Evolutionary conservation across 225 moss, liverwort and hornwort species (phyloP).

Genomic region (Marchantia polymorpha): DNA sequence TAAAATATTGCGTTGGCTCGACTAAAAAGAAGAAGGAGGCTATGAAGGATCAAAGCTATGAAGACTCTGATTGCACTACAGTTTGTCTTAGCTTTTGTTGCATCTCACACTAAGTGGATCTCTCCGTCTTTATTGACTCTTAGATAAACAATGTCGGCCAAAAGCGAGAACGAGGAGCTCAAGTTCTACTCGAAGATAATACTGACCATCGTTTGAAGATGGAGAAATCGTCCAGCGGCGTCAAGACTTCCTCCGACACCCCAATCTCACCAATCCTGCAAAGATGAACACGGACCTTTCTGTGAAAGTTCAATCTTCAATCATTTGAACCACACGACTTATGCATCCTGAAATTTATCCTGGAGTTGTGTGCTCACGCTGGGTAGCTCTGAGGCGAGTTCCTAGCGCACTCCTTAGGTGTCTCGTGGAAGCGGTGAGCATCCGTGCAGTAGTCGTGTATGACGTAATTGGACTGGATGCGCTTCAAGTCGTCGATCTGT

Average conservation of each 20-base stretch:
- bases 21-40: constrained; percentile 96
- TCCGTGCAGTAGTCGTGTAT: constrained; percentile 34
- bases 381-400: constrained; percentile 13
- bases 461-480: constrained; percentile 18
- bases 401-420: constrained; percentile 6
- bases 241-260: background rate
- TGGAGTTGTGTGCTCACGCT: background rate
- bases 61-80: constrained; percentile 90
- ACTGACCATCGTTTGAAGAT: constrained; percentile 19
- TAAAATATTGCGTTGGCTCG: constrained; percentile 80
- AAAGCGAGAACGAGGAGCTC: constrained; percentile 44
- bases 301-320: too few relatives aligned
- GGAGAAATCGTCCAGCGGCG: background rate
- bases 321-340: too few relatives aligned
- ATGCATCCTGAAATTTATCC: too few relatives aligned
- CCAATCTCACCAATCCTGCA: background rate
- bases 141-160: constrained; percentile 30
- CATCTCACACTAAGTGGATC: constrained; percentile 24
- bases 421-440: constrained; percentile 7
- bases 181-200: constrained; percentile 25
- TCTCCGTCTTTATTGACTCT: constrained; percentile 32
- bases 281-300: background rate
- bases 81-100: constrained; percentile 45
- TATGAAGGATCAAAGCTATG: constrained; percentile 95
- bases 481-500: constrained; percentile 33